Conservation (phyloP, 345 rosid species). For the Theobroma cacao region DNA sequence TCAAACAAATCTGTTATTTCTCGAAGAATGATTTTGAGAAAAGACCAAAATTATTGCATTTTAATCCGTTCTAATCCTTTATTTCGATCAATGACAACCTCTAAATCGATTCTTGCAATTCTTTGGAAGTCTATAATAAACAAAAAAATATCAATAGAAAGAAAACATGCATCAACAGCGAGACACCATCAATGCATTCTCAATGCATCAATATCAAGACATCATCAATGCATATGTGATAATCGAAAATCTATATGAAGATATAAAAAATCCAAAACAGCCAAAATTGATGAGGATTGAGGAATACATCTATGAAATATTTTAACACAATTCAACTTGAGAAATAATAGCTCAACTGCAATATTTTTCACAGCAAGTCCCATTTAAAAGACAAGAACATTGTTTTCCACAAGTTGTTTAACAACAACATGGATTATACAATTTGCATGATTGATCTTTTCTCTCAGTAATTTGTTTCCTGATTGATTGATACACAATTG, state of each 20-base stretch:
- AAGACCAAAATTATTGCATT: no score
- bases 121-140: constrained; percentile 57
- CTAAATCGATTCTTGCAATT: constrained; percentile 57
- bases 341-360: constrained; percentile 74
- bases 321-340: neutral
- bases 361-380: constrained; percentile 99
- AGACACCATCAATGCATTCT: no score
- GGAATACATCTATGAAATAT: neutral
- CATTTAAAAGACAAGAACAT: constrained; percentile 82
- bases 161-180: no score
- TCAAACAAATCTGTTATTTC: no score
- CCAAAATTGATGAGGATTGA: neutral
- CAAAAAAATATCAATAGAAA: constrained; percentile 15
- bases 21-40: no score
- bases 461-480: constrained; percentile 86
- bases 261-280: neutral
- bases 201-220: constrained; percentile 6
- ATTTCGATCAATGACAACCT: constrained; percentile 99
- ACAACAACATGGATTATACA: constrained; percentile 95
- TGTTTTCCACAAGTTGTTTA: constrained; percentile 92
- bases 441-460: constrained; percentile 98
- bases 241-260: neutral
- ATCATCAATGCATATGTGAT: neutral
- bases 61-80: no score
- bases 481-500: constrained; percentile 91